phyloP scores from a whole-genome alignment of 331 rosid species.

The Acacia pycnantha region DNA sequence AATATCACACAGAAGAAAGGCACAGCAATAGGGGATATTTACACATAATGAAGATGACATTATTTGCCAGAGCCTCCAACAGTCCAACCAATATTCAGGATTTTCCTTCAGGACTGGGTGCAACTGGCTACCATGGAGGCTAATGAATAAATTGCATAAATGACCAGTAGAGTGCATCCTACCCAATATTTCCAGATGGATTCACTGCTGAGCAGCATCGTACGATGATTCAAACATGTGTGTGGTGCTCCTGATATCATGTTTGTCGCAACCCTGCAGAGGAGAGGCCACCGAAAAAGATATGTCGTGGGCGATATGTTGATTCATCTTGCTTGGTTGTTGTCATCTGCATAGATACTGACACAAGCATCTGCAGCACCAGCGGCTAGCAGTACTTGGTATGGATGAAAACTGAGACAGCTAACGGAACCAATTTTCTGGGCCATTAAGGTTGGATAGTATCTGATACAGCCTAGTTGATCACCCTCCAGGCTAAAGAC shows the following conservation, averaged over 20 bases:
- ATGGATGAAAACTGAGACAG: conserved; percentile 87
- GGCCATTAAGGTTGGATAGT: conserved; percentile 91
- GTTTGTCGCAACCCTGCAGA: conserved; percentile 28
- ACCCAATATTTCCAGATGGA: conserved; percentile 48
- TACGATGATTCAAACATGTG: conserved; percentile 29
- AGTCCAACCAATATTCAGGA: conserved; percentile 41
- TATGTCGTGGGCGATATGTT: conserved; percentile 17
- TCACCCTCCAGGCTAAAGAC: conserved; percentile 89
- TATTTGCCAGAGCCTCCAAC: conserved; percentile 88
- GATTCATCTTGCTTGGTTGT: conserved; percentile 60
- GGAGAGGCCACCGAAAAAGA: conserved; percentile 25
- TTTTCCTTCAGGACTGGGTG: conserved; percentile 31
- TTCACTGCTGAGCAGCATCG: conserved; percentile 41
- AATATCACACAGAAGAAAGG: conserved; percentile 44
- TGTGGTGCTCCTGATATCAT: conserved; percentile 16
- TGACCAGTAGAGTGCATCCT: conserved; percentile 41
- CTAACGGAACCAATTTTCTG: conserved; percentile 92
- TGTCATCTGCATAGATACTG: conserved; percentile 77
- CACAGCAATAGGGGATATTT: conserved; percentile 47
- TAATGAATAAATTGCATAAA: conserved; percentile 69
- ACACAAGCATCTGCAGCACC: conserved; percentile 91
- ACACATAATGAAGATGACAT: conserved; percentile 69
- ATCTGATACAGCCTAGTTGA: conserved; percentile 78
- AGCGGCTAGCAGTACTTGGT: conserved; percentile 85
- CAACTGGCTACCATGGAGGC: conserved; percentile 66